Evolutionary conservation across 2,329 filamentous ascomycete species (phyloP), one percentile per base, ranked within the genome.

Genomic region (Alternaria sp.): DNA sequence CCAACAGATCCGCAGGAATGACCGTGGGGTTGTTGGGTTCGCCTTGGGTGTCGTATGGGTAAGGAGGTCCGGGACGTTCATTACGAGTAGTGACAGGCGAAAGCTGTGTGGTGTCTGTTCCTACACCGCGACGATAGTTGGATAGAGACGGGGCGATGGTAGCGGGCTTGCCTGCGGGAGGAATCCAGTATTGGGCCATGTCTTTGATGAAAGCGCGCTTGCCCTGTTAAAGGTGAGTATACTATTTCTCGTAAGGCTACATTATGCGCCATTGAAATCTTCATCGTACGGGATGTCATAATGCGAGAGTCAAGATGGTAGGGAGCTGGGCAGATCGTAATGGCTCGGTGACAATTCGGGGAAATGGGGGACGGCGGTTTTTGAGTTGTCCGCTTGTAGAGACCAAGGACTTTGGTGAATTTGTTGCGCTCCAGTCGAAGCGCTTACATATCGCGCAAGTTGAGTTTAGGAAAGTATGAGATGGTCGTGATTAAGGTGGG

Each of bases 161-260:
- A 51, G 92, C 87, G 14, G 86, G 83, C 71, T 90, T 86, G 47
- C 85, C 84, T 64, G 91, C 83, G 4, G 92, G 92, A 5, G 93
- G 91, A 65, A 96, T 84, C 67, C 97, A 85, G 79, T 98, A 98
- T 80, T 97, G 91, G 57, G 91, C 90, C 82, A 98, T 99, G 79
- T 98, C 95, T 80, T 99, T 99, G 86, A 99, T 95, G 82, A 98
- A 97, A 71, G 96, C 83, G 70, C 94, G 91, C 83, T 96, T 97
- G 72, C 89, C 91, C 91, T 96, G 69, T 14, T 9, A 18, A 8
- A 47, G 32, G 68, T 77, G 56, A 78, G 75, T 56, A 60, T 59
- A 2, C 24, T 26, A 52, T 51, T 52, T 1, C 38, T 53, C 52
- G 32, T 6, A 1, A 24, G 7, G 4, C 24, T 7, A 3, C 28